phyloP scores from a whole-genome alignment of 192 early-diverging fungal genomes.

The Backusella tarrabulga region DNA sequence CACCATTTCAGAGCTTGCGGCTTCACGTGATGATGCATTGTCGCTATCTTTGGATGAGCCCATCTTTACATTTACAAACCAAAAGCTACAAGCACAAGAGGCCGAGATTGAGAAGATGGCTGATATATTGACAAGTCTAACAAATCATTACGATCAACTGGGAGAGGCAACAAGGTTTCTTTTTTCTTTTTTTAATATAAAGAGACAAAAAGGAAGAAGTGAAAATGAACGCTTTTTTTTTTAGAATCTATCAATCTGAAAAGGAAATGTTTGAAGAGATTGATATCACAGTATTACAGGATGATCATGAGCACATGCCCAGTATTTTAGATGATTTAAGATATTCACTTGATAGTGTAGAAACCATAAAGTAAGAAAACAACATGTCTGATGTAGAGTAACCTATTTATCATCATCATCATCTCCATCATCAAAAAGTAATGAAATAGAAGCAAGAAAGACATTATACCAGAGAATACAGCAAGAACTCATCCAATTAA shows the following conservation, averaged over 20 bases:
- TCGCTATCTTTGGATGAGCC: slow-evolving; percentile 42
- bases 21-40: slow-evolving; percentile 11
- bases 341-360: slow-evolving; percentile 14
- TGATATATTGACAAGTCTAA: slow-evolving; percentile 44
- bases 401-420: not conserved
- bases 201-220: too few relatives aligned
- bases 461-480: slow-evolving; percentile 8
- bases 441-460: slow-evolving; percentile 10
- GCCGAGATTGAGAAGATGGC: slow-evolving; percentile 46
- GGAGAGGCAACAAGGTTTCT: slow-evolving; percentile 44
- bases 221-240: not conserved
- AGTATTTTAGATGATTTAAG: slow-evolving; percentile 26
- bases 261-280: slow-evolving; percentile 12
- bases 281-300: slow-evolving; percentile 34
- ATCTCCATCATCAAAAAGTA: not conserved
- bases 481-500: slow-evolving; percentile 10
- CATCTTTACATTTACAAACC: slow-evolving; percentile 37
- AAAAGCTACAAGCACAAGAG: slow-evolving; percentile 45
- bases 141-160: slow-evolving; percentile 53
- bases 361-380: slow-evolving; percentile 1
- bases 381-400: not conserved
- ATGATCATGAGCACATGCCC: slow-evolving; percentile 31
- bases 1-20: slow-evolving; percentile 4
- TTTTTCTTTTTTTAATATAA: not conserved
- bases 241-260: slow-evolving; percentile 26